Percentiles rank a stretch among this genome's conserved stretches.
Conservation (phyloP, 2,329 filamentous ascomycete genomes). For the Talaromyces pinophilus region DNA sequence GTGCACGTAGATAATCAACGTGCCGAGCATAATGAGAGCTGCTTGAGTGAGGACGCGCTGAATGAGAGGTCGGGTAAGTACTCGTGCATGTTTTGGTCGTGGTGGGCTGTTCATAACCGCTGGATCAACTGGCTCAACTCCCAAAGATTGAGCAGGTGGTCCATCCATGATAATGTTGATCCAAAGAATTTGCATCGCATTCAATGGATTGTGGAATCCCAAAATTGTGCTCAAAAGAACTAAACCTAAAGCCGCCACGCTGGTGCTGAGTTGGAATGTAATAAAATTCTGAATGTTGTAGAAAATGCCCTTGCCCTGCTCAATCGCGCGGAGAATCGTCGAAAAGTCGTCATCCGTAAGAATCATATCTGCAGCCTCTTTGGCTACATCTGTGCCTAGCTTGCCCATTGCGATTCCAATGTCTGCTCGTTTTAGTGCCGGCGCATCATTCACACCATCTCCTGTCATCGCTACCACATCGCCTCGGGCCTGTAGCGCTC, state of each 20-base stretch:
- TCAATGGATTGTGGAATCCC: conserved; percentile 91
- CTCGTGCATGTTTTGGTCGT: conserved; percentile 80
- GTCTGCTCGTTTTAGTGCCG: conserved; percentile 93
- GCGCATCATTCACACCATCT: conserved; percentile 96
- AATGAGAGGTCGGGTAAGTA: conserved; percentile 82
- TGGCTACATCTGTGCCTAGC: conserved; percentile 93
- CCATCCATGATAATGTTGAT: conserved; percentile 99
- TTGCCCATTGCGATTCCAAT: conserved; percentile 97
- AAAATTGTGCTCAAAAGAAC: conserved; percentile 91
- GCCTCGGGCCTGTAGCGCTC: conserved; percentile 83
- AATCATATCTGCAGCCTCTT: conserved; percentile 89
- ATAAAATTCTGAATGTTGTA: conserved; percentile 99
- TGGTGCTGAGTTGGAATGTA: conserved; percentile 97
- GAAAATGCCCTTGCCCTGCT: conserved; percentile 98
- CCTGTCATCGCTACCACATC: conserved; percentile 99
- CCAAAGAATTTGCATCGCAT: conserved; percentile 99
- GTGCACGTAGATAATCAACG: conserved; percentile 83
- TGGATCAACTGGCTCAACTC: conserved; percentile 91
- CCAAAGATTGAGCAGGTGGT: conserved; percentile 92
- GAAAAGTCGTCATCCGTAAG: conserved; percentile 87
- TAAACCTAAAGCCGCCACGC: conserved; percentile 85
- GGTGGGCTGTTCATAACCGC: conserved; percentile 92
- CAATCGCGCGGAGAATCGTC: conserved; percentile 88
- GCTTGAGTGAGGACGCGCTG: conserved; percentile 84
- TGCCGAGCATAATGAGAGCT: conserved; percentile 86